Evolutionary conservation across 2,329 filamentous ascomycete genomes (phyloP).

Genomic region (Fusarium chuoi): DNA sequence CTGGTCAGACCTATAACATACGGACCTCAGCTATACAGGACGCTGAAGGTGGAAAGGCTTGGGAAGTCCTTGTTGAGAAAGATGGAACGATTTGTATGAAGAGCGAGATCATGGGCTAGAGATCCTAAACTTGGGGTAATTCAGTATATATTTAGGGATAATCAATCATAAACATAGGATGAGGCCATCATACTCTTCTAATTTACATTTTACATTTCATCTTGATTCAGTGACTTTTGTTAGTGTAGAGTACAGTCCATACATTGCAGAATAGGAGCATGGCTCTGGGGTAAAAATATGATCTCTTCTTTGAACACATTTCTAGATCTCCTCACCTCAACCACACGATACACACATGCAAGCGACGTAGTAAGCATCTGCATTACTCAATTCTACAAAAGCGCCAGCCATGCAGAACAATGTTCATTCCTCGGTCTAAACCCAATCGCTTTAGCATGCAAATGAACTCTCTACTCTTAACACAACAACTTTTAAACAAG

Average conservation of each 20-base stretch:
- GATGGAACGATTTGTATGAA: slow-evolving; percentile 51
- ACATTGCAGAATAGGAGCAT: background rate
- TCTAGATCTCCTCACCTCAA: background rate
- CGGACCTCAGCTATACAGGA: slow-evolving; percentile 59
- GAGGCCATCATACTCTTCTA: background rate
- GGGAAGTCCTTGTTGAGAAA: slow-evolving; percentile 61
- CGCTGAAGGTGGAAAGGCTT: slow-evolving; percentile 48
- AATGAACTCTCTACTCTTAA: background rate
- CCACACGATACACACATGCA: background rate
- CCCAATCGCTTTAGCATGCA: slow-evolving; percentile 31
- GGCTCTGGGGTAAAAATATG: accelerated
- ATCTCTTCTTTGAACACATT: background rate
- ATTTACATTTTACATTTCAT: too few species aligned
- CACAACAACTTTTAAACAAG: slow-evolving; percentile 54
- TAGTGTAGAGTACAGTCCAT: background rate
- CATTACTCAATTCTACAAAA: slow-evolving; percentile 21
- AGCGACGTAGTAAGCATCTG: slow-evolving; percentile 7
- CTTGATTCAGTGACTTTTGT: background rate
- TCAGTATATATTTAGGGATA: too few species aligned
- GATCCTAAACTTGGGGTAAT: background rate
- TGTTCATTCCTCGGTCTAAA: slow-evolving; percentile 7
- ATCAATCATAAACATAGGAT: background rate
- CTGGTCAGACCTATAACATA: slow-evolving; percentile 71
- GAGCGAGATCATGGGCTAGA: slow-evolving; percentile 44
- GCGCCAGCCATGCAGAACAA: slow-evolving; percentile 25